Conservation (phyloP, 352 stramenopile genomes). For the Phytophthora ramorum region DNA sequence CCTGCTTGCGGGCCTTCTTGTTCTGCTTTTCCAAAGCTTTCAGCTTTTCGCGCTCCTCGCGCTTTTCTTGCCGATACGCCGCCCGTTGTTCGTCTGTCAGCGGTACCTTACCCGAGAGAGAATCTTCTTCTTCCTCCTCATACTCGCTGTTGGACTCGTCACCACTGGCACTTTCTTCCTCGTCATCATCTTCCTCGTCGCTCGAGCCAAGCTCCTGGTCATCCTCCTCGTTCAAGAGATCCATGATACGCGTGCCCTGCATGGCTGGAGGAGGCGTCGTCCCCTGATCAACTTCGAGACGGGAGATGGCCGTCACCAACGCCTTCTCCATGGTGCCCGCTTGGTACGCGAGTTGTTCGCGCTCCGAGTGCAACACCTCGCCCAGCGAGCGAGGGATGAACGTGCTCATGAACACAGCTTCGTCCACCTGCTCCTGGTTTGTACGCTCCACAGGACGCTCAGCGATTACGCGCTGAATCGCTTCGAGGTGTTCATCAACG, state of each 20-base stretch:
- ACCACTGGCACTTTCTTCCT: constrained; percentile 41
- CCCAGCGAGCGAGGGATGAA: constrained; percentile 96
- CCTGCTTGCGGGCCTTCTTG: constrained; percentile 96
- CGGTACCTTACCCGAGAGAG: constrained; percentile 28
- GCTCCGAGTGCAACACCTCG: constrained; percentile 92
- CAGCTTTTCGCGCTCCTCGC: constrained; percentile 64
- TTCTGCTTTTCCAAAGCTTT: constrained; percentile 65
- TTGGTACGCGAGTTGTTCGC: constrained; percentile 86
- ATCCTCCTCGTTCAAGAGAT: constrained; percentile 69
- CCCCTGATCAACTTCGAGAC: constrained; percentile 61
- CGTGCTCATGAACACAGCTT: constrained; percentile 94
- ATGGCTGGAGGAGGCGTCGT: constrained; percentile 25
- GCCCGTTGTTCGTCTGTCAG: constrained; percentile 88
- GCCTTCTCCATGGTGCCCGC: constrained; percentile 88
- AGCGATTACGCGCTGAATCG: constrained; percentile 91
- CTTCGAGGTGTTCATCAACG: constrained; percentile 89
- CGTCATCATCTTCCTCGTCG: constrained; percentile 67
- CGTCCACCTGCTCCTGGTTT: constrained; percentile 90
- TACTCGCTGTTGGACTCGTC: constrained; percentile 47
- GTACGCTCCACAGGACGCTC: constrained; percentile 60
- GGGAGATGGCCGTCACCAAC: constrained; percentile 80
- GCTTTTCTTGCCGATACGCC: constrained; percentile 85
- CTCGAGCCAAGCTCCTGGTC: constrained; percentile 51
- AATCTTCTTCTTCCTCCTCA: constrained; percentile 24
- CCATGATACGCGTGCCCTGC: constrained; percentile 69